Evolutionary conservation across 495 filamentous ascomycete species (phyloP).

Genomic region (Aspergillus baeticus): DNA sequence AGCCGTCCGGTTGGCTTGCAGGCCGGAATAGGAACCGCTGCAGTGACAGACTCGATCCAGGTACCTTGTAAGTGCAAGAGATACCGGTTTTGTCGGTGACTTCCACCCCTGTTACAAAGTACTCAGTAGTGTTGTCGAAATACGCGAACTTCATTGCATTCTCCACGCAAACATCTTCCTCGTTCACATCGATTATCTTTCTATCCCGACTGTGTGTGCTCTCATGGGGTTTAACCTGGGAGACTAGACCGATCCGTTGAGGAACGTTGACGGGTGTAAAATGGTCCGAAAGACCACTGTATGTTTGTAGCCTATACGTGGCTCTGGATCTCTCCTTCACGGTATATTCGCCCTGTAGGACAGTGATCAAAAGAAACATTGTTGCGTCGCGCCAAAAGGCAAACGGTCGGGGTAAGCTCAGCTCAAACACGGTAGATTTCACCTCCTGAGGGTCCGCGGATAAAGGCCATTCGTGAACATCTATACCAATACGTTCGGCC

Average conservation of each 20-base stretch:
- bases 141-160: conserved; percentile 38
- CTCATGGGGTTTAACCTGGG: conserved; percentile 28
- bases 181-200: conserved; percentile 15
- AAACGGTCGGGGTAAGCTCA: conserved; percentile 45
- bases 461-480: conserved; percentile 62
- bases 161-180: conserved; percentile 40
- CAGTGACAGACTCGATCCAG: conserved; percentile 20
- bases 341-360: conserved; percentile 27
- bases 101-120: conserved; percentile 32
- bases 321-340: conserved; percentile 13
- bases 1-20: conserved; percentile 21
- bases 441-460: conserved; percentile 32
- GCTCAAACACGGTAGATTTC: conserved; percentile 58
- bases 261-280: background rate
- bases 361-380: conserved; percentile 36
- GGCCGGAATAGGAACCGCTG: conserved; percentile 37
- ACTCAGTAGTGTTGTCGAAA: conserved; percentile 25
- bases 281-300: conserved; percentile 16
- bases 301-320: conserved; percentile 8
- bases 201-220: conserved; percentile 21
- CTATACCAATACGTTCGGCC: conserved; percentile 43
- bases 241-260: conserved; percentile 24
- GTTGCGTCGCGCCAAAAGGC: conserved; percentile 55
- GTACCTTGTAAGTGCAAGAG: conserved; percentile 37
- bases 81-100: conserved; percentile 15